Conservation (phyloP, 2,329 filamentous ascomycete species). For the Fusarium sp. region DNA sequence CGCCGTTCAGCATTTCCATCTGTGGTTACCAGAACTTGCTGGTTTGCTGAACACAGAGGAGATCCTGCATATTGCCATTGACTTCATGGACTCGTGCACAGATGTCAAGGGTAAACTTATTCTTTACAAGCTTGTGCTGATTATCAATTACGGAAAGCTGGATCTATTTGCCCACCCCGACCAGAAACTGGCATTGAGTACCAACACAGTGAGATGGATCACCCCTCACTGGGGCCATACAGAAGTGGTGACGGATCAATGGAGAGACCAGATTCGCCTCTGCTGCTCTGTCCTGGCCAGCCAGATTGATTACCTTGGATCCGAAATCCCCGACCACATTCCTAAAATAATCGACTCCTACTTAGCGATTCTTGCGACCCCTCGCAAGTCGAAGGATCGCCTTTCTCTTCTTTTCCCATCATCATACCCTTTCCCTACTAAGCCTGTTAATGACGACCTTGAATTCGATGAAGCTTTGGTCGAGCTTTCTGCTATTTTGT, state of each 20-base stretch:
- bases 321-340: constrained; percentile 88
- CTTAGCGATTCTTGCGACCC: constrained; percentile 72
- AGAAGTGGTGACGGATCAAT: constrained; percentile 80
- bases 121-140: constrained; percentile 89
- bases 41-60: constrained; percentile 82
- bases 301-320: constrained; percentile 80
- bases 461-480: constrained; percentile 86
- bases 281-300: constrained; percentile 93
- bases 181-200: constrained; percentile 76
- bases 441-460: constrained; percentile 69
- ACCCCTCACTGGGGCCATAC: constrained; percentile 90
- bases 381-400: constrained; percentile 66
- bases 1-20: constrained; percentile 94
- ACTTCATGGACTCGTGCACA: constrained; percentile 92
- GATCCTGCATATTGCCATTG: constrained; percentile 89
- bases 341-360: constrained; percentile 94
- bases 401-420: constrained; percentile 92
- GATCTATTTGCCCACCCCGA: constrained; percentile 84
- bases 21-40: constrained; percentile 92
- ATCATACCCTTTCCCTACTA: constrained; percentile 87
- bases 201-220: constrained; percentile 90
- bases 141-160: constrained; percentile 89
- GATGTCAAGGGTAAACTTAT: constrained; percentile 90
- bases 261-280: constrained; percentile 90
- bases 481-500: constrained; percentile 88